phyloP scores from a whole-genome alignment of 2,329 filamentous ascomycete genomes.

The Fusarium coicis region DNA sequence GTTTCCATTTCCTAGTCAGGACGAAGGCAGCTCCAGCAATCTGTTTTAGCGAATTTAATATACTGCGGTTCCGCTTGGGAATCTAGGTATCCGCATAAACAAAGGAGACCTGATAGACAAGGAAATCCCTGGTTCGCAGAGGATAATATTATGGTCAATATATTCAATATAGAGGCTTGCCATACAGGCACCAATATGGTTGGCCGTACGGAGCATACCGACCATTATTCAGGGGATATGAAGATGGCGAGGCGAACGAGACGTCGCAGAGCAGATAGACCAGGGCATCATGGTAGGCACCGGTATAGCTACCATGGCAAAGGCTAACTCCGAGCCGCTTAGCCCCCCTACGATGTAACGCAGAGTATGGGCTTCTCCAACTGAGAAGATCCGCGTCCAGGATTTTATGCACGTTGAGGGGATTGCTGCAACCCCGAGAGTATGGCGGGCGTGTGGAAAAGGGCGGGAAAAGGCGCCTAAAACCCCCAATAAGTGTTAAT shows the following conservation, averaged over 20 bases:
- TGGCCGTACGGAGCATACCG: background rate
- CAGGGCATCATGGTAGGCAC: conserved; percentile 2
- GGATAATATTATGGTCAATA: background rate
- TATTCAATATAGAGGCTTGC: background rate
- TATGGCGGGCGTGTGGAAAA: conserved; percentile 19
- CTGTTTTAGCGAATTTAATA: conserved; percentile 7
- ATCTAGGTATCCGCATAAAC: background rate
- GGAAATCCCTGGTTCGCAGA: background rate
- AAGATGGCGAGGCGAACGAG: conserved; percentile 6
- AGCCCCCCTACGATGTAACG: conserved; percentile 37
- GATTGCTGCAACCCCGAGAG: conserved; percentile 25
- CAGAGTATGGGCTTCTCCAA: conserved; percentile 28
- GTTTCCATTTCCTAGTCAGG: background rate
- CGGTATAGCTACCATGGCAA: background rate
- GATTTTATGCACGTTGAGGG: conserved; percentile 35
- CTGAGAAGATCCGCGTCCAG: conserved; percentile 40
- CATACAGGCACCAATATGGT: conserved; percentile 9
- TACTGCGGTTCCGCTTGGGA: conserved; percentile 3
- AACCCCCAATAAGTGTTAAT: background rate
- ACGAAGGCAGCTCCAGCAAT: background rate
- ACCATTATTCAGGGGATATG: background rate
- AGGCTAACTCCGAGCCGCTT: conserved; percentile 3
- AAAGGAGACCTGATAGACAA: conserved; percentile 3
- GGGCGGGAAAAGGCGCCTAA: conserved; percentile 25
- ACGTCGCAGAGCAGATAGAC: background rate